A percentile compares a stretch with the other conserved stretches of the same genome.
phyloP scores from a whole-genome alignment of 306 rosid species.

The Gillenia trifoliata region DNA sequence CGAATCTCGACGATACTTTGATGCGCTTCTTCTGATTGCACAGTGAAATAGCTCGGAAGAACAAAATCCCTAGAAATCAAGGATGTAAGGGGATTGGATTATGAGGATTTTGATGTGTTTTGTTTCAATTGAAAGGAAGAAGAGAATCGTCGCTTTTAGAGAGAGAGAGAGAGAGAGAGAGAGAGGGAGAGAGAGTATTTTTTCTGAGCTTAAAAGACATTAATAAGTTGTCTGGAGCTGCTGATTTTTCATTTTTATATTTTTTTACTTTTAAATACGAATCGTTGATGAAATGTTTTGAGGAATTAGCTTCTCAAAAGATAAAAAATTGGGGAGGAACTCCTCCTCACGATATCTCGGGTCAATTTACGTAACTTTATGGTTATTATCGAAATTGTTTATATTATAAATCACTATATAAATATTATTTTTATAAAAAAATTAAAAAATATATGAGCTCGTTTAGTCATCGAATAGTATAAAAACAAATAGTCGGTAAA shows the following conservation, averaged over 20 bases:
- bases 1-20: conserved; percentile 47
- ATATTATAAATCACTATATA: too few species aligned
- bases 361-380: too few species aligned
- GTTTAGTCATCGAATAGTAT: too few species aligned
- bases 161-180: conserved; percentile 30
- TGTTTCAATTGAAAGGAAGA: conserved; percentile 42
- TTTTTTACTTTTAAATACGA: background rate
- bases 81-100: conserved; percentile 40
- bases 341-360: too few species aligned
- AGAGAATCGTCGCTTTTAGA: conserved; percentile 54
- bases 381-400: too few species aligned
- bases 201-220: conserved; percentile 14
- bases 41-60: conserved; percentile 8
- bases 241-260: background rate
- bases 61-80: conserved; percentile 31
- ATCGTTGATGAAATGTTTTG: background rate
- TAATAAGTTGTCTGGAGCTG: conserved; percentile 5
- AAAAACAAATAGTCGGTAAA: too few species aligned
- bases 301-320: too few species aligned
- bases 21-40: conserved; percentile 21
- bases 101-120: conserved; percentile 35
- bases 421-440: too few species aligned
- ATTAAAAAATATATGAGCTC: accelerated
- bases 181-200: background rate
- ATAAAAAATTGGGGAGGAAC: too few species aligned